Conservation (phyloP, 2,329 filamentous ascomycete species). For the Aspergillus sp. region DNA sequence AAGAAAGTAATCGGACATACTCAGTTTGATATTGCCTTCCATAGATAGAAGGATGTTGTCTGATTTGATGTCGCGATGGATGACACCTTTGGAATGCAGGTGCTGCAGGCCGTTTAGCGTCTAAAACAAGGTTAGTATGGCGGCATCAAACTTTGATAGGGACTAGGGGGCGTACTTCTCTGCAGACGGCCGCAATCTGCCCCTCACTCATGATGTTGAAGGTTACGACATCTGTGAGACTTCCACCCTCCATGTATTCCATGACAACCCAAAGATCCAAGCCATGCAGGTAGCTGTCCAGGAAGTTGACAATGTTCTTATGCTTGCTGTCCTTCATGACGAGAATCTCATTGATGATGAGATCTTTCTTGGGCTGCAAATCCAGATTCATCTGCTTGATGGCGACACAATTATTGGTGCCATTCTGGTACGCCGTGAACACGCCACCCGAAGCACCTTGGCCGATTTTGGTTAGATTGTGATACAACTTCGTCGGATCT, state of each 20-base stretch:
- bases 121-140: conserved; percentile 34
- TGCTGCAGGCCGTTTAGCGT: conserved; percentile 90
- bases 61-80: conserved; percentile 98
- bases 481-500: conserved; percentile 85
- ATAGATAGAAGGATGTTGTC: conserved; percentile 94
- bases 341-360: conserved; percentile 98
- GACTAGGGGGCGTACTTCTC: conserved; percentile 58
- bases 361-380: conserved; percentile 96
- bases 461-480: conserved; percentile 87
- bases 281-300: conserved; percentile 88
- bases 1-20: conserved; percentile 53
- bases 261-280: conserved; percentile 98
- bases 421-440: conserved; percentile 82
- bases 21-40: conserved; percentile 96
- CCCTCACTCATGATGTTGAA: conserved; percentile 99
- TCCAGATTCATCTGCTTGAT: conserved; percentile 99
- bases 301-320: conserved; percentile 98
- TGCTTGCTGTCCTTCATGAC: conserved; percentile 99
- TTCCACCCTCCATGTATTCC: conserved; percentile 99
- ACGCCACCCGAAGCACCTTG: conserved; percentile 97
- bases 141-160: background rate
- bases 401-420: conserved; percentile 82
- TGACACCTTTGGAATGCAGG: conserved; percentile 94
- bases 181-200: conserved; percentile 92
- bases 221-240: conserved; percentile 94